Evolutionary conservation across 2,329 filamentous ascomycete species (phyloP).

Genomic region (Ophiostoma quercus): DNA sequence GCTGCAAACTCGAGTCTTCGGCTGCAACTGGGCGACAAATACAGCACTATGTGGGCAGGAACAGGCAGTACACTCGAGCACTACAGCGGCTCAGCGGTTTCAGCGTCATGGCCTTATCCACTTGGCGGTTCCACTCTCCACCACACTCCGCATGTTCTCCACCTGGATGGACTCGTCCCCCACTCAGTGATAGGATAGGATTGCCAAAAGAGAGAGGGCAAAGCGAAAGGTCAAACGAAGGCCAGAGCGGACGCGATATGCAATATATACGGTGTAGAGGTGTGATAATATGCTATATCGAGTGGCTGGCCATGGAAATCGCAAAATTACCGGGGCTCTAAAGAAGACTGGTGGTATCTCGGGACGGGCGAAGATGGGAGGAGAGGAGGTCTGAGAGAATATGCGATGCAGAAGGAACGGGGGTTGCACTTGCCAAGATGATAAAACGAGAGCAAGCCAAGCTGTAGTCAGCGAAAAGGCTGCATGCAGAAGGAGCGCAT

Average conservation of each 20-base stretch:
- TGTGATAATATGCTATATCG: neutral
- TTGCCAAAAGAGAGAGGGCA: slow-evolving; percentile 16
- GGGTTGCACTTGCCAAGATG: slow-evolving; percentile 11
- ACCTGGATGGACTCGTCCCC: neutral
- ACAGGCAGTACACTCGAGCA: neutral
- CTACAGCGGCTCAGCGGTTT: slow-evolving; percentile 6
- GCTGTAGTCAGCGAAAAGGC: neutral
- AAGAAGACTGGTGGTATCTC: neutral
- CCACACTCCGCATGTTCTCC: neutral
- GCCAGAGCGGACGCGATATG: slow-evolving; percentile 6
- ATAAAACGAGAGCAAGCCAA: neutral
- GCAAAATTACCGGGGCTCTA: neutral
- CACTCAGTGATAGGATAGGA: slow-evolving; percentile 13
- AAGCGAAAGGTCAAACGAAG: neutral
- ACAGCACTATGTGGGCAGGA: neutral
- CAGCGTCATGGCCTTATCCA: neutral
- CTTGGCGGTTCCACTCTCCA: neutral
- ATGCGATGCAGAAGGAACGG: slow-evolving; percentile 3
- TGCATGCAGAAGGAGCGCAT: neutral
- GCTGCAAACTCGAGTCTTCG: neutral
- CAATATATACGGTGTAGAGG: neutral
- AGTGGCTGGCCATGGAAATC: neutral
- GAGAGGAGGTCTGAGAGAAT: neutral
- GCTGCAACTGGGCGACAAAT: neutral
- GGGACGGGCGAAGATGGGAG: neutral